Evolutionary conservation across 441 rosid genomes (phyloP).

Genomic region (Jatropha podagrica): DNA sequence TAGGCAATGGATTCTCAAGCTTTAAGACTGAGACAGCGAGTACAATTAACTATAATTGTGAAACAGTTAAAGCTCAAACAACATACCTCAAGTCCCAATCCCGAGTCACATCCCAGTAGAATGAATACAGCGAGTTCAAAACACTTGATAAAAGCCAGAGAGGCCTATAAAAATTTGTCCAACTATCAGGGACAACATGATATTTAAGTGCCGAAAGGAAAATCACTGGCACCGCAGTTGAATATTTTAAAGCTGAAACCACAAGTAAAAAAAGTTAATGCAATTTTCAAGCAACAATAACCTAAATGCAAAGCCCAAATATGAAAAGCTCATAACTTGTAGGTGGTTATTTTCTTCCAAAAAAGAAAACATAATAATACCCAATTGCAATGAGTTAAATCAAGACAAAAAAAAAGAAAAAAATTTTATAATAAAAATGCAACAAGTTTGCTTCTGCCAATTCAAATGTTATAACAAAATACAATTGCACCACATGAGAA

Average conservation of each 20-base stretch:
- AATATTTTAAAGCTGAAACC: slow-evolving; percentile 84
- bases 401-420: background rate
- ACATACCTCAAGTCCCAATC: slow-evolving; percentile 96
- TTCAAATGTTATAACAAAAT: background rate
- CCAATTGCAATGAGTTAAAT: background rate
- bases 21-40: background rate
- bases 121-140: slow-evolving; percentile 79
- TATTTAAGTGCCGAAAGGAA: slow-evolving; percentile 97
- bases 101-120: slow-evolving; percentile 90
- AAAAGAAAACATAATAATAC: background rate
- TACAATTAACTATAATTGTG: background rate
- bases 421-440: background rate
- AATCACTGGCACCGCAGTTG: slow-evolving; percentile 91
- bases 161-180: slow-evolving; percentile 80
- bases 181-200: slow-evolving; percentile 66
- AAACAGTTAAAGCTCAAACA: slow-evolving; percentile 15
- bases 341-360: background rate
- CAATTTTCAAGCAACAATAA: slow-evolving; percentile 15
- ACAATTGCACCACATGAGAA: background rate
- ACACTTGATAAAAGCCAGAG: slow-evolving; percentile 88
- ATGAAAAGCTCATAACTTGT: background rate
- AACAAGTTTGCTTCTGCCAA: background rate
- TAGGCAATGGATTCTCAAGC: background rate
- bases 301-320: background rate
- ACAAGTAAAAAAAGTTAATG: slow-evolving; percentile 31